phyloP scores from a whole-genome alignment of 176 grass and related monocot species.

The Ensete glaucum region DNA sequence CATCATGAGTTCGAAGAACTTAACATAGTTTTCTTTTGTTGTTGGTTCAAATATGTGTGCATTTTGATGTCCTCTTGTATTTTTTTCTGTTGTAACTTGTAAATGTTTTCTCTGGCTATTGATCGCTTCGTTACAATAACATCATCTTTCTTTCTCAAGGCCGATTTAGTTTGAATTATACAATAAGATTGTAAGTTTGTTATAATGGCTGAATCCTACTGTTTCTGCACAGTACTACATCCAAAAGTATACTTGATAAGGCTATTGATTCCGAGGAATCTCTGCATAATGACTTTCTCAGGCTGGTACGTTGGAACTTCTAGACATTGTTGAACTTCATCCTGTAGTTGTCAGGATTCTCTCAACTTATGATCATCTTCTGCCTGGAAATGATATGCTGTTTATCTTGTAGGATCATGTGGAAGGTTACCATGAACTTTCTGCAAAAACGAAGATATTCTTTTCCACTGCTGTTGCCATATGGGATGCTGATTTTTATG shows the following conservation, averaged over 20 bases:
- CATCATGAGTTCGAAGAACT: no score
- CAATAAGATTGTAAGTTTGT: neutral
- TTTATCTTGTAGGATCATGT: slow-evolving; percentile 36
- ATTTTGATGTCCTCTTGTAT: neutral
- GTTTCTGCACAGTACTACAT: slow-evolving; percentile 19
- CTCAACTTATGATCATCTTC: neutral
- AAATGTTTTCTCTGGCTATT: neutral
- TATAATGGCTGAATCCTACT: neutral
- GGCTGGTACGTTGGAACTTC: slow-evolving; percentile 40
- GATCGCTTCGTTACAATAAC: neutral
- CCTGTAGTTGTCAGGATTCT: neutral
- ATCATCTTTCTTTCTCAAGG: neutral
- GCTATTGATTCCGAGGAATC: slow-evolving; percentile 45
- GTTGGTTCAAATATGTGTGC: neutral
- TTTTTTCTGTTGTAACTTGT: neutral
- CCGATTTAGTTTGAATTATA: neutral
- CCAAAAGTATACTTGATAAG: slow-evolving; percentile 35
- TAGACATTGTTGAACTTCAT: neutral
- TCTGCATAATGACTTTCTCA: slow-evolving; percentile 50
- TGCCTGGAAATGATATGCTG: neutral
- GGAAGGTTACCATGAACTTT: slow-evolving; percentile 42
- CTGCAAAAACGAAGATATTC: slow-evolving; percentile 52
- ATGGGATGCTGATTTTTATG: slow-evolving; percentile 75
- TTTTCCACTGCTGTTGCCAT: slow-evolving; percentile 48
- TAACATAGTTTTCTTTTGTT: neutral